Evolutionary conservation across 2,329 filamentous ascomycete genomes (phyloP).

Genomic region (Aspergillus pseudonomiae): DNA sequence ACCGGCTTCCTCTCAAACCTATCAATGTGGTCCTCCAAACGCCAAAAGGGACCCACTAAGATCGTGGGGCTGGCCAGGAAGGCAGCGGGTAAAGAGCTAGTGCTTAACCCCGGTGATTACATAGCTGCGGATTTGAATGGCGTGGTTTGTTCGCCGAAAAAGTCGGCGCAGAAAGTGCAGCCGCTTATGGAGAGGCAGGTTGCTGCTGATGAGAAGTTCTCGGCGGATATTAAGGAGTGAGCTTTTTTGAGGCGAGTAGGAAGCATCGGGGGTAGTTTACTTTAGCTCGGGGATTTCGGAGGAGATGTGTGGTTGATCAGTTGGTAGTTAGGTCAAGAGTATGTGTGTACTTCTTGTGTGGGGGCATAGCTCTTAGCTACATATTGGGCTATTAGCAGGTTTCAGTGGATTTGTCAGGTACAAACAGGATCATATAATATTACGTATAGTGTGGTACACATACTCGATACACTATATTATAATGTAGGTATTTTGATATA

Average conservation of each 20-base stretch:
- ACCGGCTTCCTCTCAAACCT: conserved; percentile 59
- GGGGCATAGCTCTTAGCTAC: no score
- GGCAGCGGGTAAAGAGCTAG: neutral
- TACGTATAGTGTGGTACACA: no score
- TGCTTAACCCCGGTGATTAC: conserved; percentile 40
- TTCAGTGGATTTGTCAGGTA: no score
- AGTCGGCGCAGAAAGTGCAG: conserved; percentile 18
- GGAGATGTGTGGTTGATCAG: no score
- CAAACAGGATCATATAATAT: no score
- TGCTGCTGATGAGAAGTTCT: conserved; percentile 15
- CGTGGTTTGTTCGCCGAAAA: conserved; percentile 37
- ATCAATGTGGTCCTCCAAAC: conserved; percentile 58
- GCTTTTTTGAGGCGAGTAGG: conserved; percentile 11
- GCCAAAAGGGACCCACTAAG: conserved; percentile 55
- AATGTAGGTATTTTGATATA: no score
- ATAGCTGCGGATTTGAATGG: conserved; percentile 43
- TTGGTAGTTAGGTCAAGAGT: no score
- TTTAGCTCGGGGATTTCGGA: no score
- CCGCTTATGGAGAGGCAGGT: conserved; percentile 7
- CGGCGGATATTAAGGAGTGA: conserved; percentile 11
- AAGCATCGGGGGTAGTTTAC: conserved; percentile 9
- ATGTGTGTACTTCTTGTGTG: no score
- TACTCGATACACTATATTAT: no score
- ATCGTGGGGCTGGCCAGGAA: conserved; percentile 58
- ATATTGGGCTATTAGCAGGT: no score